Evolutionary conservation across 305 asterid species (phyloP).

Genomic region (Fraxinus greggii): DNA sequence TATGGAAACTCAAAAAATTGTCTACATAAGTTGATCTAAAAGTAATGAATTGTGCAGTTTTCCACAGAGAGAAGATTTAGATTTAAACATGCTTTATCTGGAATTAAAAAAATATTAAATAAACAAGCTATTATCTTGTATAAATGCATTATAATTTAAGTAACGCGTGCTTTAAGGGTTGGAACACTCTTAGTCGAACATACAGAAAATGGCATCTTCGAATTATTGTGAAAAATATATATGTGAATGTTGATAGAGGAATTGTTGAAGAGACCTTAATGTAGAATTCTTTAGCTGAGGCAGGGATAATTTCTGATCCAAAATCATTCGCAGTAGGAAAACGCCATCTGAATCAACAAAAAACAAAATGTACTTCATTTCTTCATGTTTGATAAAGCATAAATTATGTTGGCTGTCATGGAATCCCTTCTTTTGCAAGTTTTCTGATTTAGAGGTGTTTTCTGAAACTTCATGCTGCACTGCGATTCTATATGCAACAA

Average conservation of each 20-base stretch:
- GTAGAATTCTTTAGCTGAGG: conserved; percentile 73
- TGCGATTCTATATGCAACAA: neutral
- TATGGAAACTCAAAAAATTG: neutral
- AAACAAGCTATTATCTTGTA: neutral
- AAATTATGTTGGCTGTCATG: neutral
- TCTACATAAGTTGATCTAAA: neutral
- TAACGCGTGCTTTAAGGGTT: neutral
- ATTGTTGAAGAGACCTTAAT: conserved; percentile 45
- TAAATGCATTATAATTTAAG: neutral
- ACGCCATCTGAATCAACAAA: conserved; percentile 65
- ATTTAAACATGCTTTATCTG: neutral
- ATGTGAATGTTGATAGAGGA: neutral
- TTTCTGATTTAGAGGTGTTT: neutral
- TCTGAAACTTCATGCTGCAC: conserved; percentile 11
- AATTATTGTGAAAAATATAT: neutral
- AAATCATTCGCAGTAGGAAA: conserved; percentile 96
- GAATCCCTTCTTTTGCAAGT: neutral
- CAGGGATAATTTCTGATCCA: conserved; percentile 96
- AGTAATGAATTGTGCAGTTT: neutral
- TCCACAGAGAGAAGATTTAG: neutral
- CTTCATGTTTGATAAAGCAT: conserved; percentile 20
- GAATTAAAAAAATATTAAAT: neutral
- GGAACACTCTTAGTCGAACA: neutral
- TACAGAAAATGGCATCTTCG: neutral
- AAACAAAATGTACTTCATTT: conserved; percentile 2